Conservation (phyloP, 306 rosid species). For the Spatholobus suberectus region DNA sequence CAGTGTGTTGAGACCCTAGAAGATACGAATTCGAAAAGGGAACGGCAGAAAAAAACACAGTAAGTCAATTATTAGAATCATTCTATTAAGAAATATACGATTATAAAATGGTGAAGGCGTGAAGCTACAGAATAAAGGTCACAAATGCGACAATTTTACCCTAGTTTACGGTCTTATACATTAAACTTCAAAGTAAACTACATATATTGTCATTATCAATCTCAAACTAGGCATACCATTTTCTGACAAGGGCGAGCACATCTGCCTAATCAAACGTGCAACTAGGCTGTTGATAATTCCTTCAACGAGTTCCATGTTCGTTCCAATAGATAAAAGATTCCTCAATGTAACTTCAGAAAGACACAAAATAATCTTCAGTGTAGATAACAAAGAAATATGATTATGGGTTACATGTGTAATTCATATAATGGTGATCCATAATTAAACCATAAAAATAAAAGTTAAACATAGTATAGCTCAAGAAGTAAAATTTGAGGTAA, state of each 20-base stretch:
- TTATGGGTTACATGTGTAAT: neutral
- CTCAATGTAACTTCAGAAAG: conserved; percentile 71
- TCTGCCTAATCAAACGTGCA: conserved; percentile 65
- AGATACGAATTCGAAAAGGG: conserved; percentile 26
- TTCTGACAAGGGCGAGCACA: conserved; percentile 62
- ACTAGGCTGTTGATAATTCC: conserved; percentile 73
- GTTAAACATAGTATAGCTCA: conserved; percentile 10
- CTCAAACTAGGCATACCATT: conserved; percentile 63
- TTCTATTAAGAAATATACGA: neutral
- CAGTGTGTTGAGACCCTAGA: conserved; percentile 56
- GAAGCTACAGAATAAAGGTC: conserved; percentile 31
- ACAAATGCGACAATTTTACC: neutral
- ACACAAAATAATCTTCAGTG: conserved; percentile 25
- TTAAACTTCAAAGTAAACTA: neutral
- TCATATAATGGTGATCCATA: conserved; percentile 14
- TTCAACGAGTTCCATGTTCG: conserved; percentile 67
- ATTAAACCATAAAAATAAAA: conserved; percentile 14
- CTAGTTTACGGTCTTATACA: neutral
- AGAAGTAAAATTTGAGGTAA: neutral
- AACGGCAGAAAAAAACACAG: conserved; percentile 10
- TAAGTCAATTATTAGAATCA: neutral
- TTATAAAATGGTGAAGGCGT: conserved; percentile 31
- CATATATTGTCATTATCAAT: conserved; percentile 20
- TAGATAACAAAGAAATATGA: conserved; percentile 17
- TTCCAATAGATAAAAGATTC: conserved; percentile 58